These are phyloP conservation scores for Flaveria robusta DNA, from an alignment of 129 eudicot species.

Conservation along the genomic window DNA sequence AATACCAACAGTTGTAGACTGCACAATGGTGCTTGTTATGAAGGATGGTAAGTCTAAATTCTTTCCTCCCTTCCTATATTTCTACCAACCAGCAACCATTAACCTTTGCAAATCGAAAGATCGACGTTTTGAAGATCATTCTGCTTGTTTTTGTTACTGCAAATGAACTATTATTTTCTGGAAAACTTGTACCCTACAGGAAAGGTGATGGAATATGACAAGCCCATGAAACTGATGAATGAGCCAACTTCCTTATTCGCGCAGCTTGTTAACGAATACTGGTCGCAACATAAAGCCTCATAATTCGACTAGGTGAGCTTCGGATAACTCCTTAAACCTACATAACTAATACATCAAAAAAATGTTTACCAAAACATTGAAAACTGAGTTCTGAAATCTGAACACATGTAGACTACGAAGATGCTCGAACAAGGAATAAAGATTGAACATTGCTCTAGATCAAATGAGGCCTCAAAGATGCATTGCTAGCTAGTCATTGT, in stretches of 20 bases:
- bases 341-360: neutral
- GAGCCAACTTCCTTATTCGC: conserved; percentile 49
- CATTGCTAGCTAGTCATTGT: neutral
- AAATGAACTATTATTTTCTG: neutral
- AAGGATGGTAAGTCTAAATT: conserved; percentile 50
- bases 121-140: neutral
- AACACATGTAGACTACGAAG: neutral
- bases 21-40: conserved; percentile 64
- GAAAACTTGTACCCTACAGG: conserved; percentile 38
- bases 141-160: neutral
- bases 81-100: neutral
- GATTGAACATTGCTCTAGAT: conserved; percentile 14
- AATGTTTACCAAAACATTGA: neutral
- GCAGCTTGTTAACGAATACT: conserved; percentile 64
- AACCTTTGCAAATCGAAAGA: neutral
- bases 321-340: neutral
- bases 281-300: conserved; percentile 41
- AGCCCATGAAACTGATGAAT: conserved; percentile 50
- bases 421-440: conserved; percentile 15
- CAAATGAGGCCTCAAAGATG: conserved; percentile 12
- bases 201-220: conserved; percentile 62
- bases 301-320: conserved; percentile 20
- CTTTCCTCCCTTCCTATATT: neutral
- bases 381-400: neutral
- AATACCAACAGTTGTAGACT: conserved; percentile 73